These are phyloP conservation scores for Leucaena leucocephala DNA, from an alignment of 306 rosid species.

Conservation along the genomic window DNA sequence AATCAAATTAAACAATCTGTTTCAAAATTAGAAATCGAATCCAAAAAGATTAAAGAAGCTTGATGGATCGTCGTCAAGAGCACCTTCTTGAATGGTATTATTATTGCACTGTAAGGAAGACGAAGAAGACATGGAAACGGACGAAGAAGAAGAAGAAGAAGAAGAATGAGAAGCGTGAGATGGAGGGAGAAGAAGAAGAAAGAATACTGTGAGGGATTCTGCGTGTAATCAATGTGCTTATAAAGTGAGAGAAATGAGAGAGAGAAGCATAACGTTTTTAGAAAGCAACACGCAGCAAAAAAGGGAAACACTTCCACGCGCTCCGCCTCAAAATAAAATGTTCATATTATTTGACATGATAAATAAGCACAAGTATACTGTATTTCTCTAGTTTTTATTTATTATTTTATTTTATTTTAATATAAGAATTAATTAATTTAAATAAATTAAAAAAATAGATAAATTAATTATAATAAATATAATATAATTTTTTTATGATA, in stretches of 20 bases:
- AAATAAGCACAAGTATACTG: too few relatives aligned
- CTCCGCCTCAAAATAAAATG: neutral
- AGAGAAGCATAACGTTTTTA: neutral
- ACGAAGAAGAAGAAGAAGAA: neutral
- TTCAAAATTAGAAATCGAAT: neutral
- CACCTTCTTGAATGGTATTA: slow-evolving; percentile 12
- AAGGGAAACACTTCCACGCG: neutral
- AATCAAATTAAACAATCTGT: neutral
- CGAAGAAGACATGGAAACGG: slow-evolving; percentile 19
- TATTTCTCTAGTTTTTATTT: too few relatives aligned
- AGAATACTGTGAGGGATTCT: neutral
- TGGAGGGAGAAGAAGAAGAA: neutral
- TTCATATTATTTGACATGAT: too few relatives aligned
- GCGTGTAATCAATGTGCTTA: neutral
- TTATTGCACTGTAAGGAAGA: neutral
- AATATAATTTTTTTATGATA: too few relatives aligned
- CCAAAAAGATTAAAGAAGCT: neutral
- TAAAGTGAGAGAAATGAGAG: neutral
- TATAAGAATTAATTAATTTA: too few relatives aligned
- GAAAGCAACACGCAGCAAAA: neutral
- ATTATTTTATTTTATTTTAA: too few relatives aligned
- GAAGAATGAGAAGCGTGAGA: too few relatives aligned
- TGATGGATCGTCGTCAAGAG: too few relatives aligned
- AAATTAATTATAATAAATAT: too few relatives aligned
- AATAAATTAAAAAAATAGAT: too few relatives aligned